These are phyloP conservation scores for Lithospermum erythrorhizon DNA, from an alignment of 257 asterid species.

Conservation along the genomic window DNA sequence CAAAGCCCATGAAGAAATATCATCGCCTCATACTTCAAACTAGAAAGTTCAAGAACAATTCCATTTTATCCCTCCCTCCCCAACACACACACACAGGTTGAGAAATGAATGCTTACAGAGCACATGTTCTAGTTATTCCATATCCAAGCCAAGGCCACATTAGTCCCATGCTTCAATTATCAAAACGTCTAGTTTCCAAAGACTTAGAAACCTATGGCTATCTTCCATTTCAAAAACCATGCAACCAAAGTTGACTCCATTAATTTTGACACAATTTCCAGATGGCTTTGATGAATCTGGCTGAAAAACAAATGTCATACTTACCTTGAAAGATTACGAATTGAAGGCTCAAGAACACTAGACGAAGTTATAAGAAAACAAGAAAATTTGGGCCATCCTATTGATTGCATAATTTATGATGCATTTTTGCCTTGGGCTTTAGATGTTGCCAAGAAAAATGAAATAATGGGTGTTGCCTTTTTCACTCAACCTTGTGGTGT, in stretches of 20 bases:
- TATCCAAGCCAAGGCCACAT: slow-evolving; percentile 89
- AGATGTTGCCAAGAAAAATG: slow-evolving; percentile 36
- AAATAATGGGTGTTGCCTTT: slow-evolving; percentile 34
- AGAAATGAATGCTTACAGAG: slow-evolving; percentile 10
- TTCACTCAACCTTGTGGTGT: slow-evolving; percentile 74
- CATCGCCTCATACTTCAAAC: no score
- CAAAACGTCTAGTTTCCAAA: slow-evolving; percentile 55
- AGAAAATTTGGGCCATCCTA: slow-evolving; percentile 12
- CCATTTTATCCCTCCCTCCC: no score
- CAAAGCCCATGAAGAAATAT: no score
- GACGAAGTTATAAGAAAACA: slow-evolving; percentile 27
- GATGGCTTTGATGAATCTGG: slow-evolving; percentile 42
- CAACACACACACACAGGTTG: slow-evolving; percentile 13
- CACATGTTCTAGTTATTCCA: slow-evolving; percentile 53
- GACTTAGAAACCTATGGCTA: slow-evolving; percentile 37
- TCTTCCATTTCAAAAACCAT: slow-evolving; percentile 39
- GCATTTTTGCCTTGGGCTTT: slow-evolving; percentile 66
- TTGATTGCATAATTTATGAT: slow-evolving; percentile 59
- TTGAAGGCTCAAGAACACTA: slow-evolving; percentile 33
- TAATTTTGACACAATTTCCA: slow-evolving; percentile 39
- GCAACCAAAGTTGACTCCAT: slow-evolving; percentile 25
- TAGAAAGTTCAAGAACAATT: no score
- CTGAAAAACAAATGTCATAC: slow-evolving; percentile 20
- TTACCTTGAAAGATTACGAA: slow-evolving; percentile 27
- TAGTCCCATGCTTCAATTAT: slow-evolving; percentile 64